Base-by-base conservation (phyloP, 2,329 filamentous ascomycete species). In the Harringtonia lauricola region DNA sequence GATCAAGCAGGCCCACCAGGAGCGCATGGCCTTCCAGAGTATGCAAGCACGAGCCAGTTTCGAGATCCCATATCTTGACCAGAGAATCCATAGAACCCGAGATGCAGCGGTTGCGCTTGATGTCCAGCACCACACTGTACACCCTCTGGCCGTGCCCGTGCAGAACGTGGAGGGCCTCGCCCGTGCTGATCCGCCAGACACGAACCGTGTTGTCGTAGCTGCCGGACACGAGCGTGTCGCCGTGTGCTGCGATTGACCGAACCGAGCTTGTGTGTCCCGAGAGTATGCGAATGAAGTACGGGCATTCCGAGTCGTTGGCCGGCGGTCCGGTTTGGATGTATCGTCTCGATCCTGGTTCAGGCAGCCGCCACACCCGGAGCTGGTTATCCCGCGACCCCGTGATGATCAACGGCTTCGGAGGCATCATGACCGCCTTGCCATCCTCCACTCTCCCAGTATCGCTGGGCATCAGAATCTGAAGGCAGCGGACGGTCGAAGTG, bases 11-110 rank as follows among this genome's bases (percentile, higher is more conserved):
- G 1, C 92, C 92, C 17, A 98, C 92, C 14, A 98, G 79, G 12
- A 94, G 84, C 17, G 81, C 84, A 58, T 98, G 92, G 0, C 92
- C 92, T 61, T 96, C 90, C 1, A 98, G 75, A 1, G 87, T 95
- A 62, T 90, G 84, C 12, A 96, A 68, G 52, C 88, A 86, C 1
- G 81, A 69, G 1, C 92, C 92, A 2, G 85, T 92, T 26, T 87
- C 81, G 14, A 98, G 72, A 47, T 90, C 92, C 92, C 92, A 98
- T 13, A 98, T 90, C 64, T 95, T 96, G 58, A 98, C 92, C 51
- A 89, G 74, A 49, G 92, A 95, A 61, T 98, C 92, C 92, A 98
- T 98, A 8, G 89, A 95, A 13, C 92, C 92, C 50, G 89, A 95
- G 50, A 98, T 96, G 64, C 92, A 98, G 34, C 90, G 83, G 57